Evolutionary conservation across 192 early-diverging fungal genomes (phyloP), one percentile per base, ranked within the genome.

Genomic region (Coemansia sp.): DNA sequence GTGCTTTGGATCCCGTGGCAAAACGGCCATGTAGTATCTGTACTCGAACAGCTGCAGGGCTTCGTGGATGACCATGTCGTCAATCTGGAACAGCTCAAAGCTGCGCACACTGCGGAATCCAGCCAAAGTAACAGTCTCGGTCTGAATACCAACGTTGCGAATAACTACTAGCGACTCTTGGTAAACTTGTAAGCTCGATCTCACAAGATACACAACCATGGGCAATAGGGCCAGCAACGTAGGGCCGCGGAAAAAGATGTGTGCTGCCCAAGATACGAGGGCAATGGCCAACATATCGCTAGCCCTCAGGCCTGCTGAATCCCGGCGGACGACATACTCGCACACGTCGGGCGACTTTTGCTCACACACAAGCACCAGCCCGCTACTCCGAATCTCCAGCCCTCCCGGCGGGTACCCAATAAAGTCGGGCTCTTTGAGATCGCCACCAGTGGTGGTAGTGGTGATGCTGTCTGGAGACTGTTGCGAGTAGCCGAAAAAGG

Each of bases 381-480:
- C 75, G 40, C 58, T 48, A 35, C 55, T 56, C 35, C 55, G 29
- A 12, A 71, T 63, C 58, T 77, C 74, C 61, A 68, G 54, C 1
- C 74, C 74, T 33, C 74, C 74, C 1, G 74, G 68, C 56, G 74
- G 74, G 26, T 77, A 77, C 12, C 74, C 74, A n/a, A 77, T 67
- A 46, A 77, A 77, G 4, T 58, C 68, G 2, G 44, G 17, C 35
- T 26, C 11, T 21, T 53, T 55, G n/a, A 43, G 34, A 7, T 15
- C 41, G 32, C 24, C 40, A 3, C 3, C 40, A 34, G 48, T 11
- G 24, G n/a, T n/a, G n/a, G n/a, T n/a, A n/a, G n/a, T n/a, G n/a
- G n/a, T n/a, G n/a, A n/a, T n/a, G n/a, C n/a, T n/a, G n/a, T n/a
- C n/a, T n/a, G n/a, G n/a, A n/a, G n/a, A n/a, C n/a, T n/a, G n/a